A percentile compares a stretch with the other conserved stretches of the same genome.
Evolutionary conservation across 768 basidiomycete genomes (phyloP).

Genomic region (Cystobasidium ongulense): DNA sequence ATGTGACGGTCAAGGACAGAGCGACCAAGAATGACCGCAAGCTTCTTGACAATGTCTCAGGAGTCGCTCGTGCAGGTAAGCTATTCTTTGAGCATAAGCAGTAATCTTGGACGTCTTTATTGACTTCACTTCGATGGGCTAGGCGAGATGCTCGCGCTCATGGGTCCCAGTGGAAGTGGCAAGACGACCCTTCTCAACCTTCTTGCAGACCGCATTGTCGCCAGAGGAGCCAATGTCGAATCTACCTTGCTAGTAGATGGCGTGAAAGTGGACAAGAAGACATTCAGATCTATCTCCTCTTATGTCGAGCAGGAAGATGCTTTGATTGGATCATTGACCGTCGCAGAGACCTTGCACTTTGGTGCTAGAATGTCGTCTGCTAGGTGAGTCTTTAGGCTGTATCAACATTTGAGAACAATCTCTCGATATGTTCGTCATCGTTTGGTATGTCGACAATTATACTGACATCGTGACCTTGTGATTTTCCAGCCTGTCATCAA

Average conservation of each 20-base stretch:
- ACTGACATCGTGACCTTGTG: slow-evolving; percentile 22
- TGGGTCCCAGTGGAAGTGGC: slow-evolving; percentile 50
- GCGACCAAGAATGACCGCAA: slow-evolving; percentile 1
- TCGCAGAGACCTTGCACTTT: slow-evolving; percentile 54
- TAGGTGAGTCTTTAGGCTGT: background rate
- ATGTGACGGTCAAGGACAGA: background rate
- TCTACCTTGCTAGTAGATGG: slow-evolving; percentile 48
- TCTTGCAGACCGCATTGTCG: slow-evolving; percentile 40
- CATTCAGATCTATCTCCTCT: background rate
- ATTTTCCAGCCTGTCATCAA: slow-evolving; percentile 35
- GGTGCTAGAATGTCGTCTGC: slow-evolving; percentile 52
- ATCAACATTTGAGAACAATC: no score
- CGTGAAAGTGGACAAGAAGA: no score
- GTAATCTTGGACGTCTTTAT: background rate
- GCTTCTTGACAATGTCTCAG: background rate
- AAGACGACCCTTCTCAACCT: slow-evolving; percentile 46
- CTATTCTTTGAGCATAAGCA: no score
- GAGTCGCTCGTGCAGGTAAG: background rate
- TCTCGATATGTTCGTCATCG: no score
- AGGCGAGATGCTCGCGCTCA: slow-evolving; percentile 43
- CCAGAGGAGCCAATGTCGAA: slow-evolving; percentile 46
- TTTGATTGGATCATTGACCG: slow-evolving; percentile 55
- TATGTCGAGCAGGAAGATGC: slow-evolving; percentile 55
- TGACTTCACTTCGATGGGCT: background rate
- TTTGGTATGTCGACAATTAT: background rate